Conservation (phyloP, 345 rosid genomes). For the Brassica nigra region DNA sequence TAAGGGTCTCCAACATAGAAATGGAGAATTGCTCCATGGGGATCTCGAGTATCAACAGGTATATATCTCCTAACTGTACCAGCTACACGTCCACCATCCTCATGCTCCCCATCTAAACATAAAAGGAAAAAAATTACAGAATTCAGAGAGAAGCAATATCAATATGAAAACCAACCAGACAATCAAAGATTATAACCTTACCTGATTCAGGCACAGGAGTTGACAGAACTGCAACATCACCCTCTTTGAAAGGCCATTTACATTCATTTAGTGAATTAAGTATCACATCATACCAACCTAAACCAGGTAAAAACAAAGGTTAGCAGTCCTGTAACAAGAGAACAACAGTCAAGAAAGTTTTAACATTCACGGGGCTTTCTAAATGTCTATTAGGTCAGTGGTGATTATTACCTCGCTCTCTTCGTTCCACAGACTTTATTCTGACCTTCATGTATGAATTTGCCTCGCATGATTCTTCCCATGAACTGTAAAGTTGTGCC, state of each 20-base stretch:
- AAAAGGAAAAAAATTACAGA: constrained; percentile 15
- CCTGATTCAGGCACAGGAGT: constrained; percentile 82
- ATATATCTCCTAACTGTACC: constrained; percentile 93
- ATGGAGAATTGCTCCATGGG: constrained; percentile 94
- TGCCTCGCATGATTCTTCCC: constrained; percentile 90
- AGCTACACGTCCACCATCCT: constrained; percentile 76
- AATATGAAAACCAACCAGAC: constrained; percentile 9
- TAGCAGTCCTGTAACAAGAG: constrained; percentile 34
- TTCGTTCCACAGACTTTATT: constrained; percentile 76
- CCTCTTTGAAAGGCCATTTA: constrained; percentile 98
- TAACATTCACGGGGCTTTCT: not conserved
- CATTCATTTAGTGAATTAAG: constrained; percentile 72
- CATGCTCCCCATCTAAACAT: constrained; percentile 63
- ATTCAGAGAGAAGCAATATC: constrained; percentile 12
- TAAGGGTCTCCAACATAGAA: constrained; percentile 87
- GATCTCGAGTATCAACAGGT: constrained; percentile 93
- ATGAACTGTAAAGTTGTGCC: constrained; percentile 90
- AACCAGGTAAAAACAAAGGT: constrained; percentile 24
- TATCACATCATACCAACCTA: constrained; percentile 97
- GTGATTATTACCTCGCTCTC: constrained; percentile 83
- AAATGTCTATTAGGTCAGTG: not conserved
- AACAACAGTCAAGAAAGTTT: constrained; percentile 18
- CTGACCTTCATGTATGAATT: constrained; percentile 73
- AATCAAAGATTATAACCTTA: constrained; percentile 31
- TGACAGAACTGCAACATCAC: constrained; percentile 95